Conservation (phyloP, 73 alveolate species). For the Uronychia binucleata region DNA sequence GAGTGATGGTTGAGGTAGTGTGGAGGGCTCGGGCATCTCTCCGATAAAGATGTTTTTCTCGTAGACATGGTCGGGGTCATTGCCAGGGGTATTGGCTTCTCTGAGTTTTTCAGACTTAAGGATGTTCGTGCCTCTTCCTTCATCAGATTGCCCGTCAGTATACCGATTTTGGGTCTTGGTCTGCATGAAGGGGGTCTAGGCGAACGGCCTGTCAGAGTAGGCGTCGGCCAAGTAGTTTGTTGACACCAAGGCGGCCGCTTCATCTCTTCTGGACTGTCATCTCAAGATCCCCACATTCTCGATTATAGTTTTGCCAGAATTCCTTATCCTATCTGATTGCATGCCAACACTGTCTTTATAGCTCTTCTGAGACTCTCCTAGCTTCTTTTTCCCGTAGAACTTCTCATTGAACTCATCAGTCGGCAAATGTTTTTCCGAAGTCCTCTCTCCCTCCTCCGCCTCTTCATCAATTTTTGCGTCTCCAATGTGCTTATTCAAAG, state of each 20-base stretch:
- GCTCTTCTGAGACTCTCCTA: not conserved
- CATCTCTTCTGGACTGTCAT: not conserved
- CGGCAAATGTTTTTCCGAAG: not conserved
- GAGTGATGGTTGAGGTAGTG: no score
- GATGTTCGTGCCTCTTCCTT: no score
- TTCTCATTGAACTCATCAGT: not conserved
- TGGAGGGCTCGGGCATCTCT: no score
- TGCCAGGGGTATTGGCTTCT: no score
- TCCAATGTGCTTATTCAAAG: not conserved
- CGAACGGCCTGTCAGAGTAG: not conserved
- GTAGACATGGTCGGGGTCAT: no score
- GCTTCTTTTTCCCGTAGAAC: not conserved
- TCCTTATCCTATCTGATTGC: no score
- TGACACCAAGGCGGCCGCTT: not conserved
- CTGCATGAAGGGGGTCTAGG: not conserved
- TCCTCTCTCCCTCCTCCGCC: not conserved
- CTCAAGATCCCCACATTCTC: not conserved
- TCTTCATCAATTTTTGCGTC: not conserved
- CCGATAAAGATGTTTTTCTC: no score
- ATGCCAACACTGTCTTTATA: not conserved
- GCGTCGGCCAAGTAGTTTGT: not conserved
- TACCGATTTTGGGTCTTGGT: no score
- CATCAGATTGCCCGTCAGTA: no score
- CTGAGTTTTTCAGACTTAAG: no score
- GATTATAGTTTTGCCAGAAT: not conserved